Conservation (phyloP, 2,329 filamentous ascomycete genomes). For the Nemania abortiva region DNA sequence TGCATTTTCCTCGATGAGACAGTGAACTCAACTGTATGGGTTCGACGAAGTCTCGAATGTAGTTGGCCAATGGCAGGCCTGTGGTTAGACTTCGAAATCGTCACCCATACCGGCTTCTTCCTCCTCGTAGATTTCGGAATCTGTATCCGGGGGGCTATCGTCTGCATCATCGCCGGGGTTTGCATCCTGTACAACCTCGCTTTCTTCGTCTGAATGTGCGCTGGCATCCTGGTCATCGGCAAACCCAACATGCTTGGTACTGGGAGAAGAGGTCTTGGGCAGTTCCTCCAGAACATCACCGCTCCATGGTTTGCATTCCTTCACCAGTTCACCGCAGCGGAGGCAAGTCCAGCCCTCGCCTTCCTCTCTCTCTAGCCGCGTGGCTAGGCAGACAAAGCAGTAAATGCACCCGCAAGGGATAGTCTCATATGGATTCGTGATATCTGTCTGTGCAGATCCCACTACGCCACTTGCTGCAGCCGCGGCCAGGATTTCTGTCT, state of each 20-base stretch:
- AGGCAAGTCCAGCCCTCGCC: slow-evolving; percentile 95
- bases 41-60: neutral
- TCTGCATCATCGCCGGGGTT: slow-evolving; percentile 22
- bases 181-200: slow-evolving; percentile 38
- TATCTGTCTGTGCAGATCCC: slow-evolving; percentile 89
- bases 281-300: slow-evolving; percentile 82
- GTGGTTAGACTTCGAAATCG: slow-evolving; percentile 47
- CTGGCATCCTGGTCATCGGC: slow-evolving; percentile 61
- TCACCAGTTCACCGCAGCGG: slow-evolving; percentile 85
- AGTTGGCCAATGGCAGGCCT: neutral
- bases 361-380: slow-evolving; percentile 89
- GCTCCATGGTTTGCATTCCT: slow-evolving; percentile 89
- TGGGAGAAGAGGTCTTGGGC: slow-evolving; percentile 53
- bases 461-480: slow-evolving; percentile 80
- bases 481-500: slow-evolving; percentile 80
- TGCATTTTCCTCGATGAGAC: neutral
- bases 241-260: slow-evolving; percentile 72
- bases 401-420: slow-evolving; percentile 92
- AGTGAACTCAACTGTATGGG: neutral
- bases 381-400: slow-evolving; percentile 95
- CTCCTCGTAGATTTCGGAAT: slow-evolving; percentile 52
- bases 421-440: slow-evolving; percentile 95
- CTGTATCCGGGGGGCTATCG: slow-evolving; percentile 43
- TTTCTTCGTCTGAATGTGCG: slow-evolving; percentile 44
- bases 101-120: slow-evolving; percentile 50